Conservation (phyloP, 1,139 yeast species). For the Nakaseomyces uthaithaninus region DNA sequence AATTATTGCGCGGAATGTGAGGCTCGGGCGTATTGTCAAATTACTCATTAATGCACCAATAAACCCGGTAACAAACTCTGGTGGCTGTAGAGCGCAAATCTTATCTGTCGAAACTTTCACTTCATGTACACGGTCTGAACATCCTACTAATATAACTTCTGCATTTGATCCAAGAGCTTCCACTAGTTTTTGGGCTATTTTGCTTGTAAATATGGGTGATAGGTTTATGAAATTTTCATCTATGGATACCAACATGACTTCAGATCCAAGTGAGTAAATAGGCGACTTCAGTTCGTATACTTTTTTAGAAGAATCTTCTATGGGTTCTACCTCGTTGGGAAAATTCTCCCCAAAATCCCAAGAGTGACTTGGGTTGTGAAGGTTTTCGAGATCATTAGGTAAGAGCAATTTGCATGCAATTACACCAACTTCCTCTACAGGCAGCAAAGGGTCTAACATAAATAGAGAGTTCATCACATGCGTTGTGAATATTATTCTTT, state of each 20-base stretch:
- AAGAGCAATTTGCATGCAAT: constrained; percentile 10
- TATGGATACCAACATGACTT: constrained; percentile 18
- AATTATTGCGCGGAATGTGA: constrained; percentile 17
- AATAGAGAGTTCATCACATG: constrained; percentile 26
- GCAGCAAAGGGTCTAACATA: constrained; percentile 13
- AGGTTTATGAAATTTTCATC: constrained; percentile 26
- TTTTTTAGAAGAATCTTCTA: constrained; percentile 2
- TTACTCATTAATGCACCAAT: constrained; percentile 23
- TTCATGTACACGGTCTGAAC: constrained; percentile 26
- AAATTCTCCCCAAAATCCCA: constrained; percentile 27
- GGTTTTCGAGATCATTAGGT: constrained; percentile 9
- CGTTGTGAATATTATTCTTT: constrained; percentile 20
- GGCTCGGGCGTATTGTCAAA: constrained; percentile 10
- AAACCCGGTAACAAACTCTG: constrained; percentile 31
- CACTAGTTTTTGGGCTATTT: constrained; percentile 13
- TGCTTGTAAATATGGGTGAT: constrained; percentile 25
- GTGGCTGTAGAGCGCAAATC: constrained; percentile 22
- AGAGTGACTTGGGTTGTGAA: not conserved
- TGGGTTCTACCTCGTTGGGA: constrained; percentile 23
- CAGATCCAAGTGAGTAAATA: constrained; percentile 15
- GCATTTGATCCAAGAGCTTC: constrained; percentile 8
- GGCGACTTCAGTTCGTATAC: constrained; percentile 17
- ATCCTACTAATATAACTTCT: constrained; percentile 19
- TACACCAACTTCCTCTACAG: constrained; percentile 15
- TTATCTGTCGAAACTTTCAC: constrained; percentile 14